phyloP scores from a whole-genome alignment of 495 filamentous ascomycete species.

The Delitschia confertaspora region DNA sequence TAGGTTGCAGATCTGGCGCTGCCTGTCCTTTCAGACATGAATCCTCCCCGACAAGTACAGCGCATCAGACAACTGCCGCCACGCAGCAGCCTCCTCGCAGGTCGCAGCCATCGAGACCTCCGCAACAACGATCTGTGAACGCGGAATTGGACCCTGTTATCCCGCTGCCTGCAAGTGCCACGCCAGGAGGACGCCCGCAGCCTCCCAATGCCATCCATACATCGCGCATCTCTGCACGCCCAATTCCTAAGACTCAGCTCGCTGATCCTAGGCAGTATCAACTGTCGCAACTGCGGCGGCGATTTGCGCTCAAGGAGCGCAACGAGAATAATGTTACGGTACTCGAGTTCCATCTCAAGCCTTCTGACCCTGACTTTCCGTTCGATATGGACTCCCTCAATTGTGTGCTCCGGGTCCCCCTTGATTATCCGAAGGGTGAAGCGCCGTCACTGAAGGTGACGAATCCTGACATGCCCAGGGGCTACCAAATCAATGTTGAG shows the following conservation, averaged over 20 bases:
- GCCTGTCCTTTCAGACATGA: constrained; percentile 32
- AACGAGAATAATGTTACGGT: constrained; percentile 45
- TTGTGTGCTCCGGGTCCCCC: constrained; percentile 62
- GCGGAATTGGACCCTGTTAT: constrained; percentile 10
- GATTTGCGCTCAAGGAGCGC: constrained; percentile 56
- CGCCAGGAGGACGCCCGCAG: constrained; percentile 10
- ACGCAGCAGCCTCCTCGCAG: constrained; percentile 17
- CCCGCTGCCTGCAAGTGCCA: neutral
- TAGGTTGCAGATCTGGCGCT: constrained; percentile 33
- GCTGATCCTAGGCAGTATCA: constrained; percentile 69
- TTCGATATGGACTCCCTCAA: constrained; percentile 66
- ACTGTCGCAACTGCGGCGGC: constrained; percentile 62
- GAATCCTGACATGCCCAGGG: constrained; percentile 71
- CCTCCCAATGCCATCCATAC: constrained; percentile 32
- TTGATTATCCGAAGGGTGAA: constrained; percentile 12
- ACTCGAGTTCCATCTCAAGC: constrained; percentile 55
- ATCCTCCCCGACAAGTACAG: constrained; percentile 10
- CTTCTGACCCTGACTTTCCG: constrained; percentile 84
- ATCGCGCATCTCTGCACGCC: constrained; percentile 51
- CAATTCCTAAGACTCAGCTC: constrained; percentile 54
- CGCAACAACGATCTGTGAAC: constrained; percentile 3
- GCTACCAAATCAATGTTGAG: constrained; percentile 74
- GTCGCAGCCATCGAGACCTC: constrained; percentile 17
- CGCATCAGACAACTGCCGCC: constrained; percentile 21
- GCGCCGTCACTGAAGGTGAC: constrained; percentile 53